Percentiles rank a stretch among this genome's conserved stretches.
Conservation (phyloP, 2,329 filamentous ascomycete genomes). For the Colletotrichum trifolii region DNA sequence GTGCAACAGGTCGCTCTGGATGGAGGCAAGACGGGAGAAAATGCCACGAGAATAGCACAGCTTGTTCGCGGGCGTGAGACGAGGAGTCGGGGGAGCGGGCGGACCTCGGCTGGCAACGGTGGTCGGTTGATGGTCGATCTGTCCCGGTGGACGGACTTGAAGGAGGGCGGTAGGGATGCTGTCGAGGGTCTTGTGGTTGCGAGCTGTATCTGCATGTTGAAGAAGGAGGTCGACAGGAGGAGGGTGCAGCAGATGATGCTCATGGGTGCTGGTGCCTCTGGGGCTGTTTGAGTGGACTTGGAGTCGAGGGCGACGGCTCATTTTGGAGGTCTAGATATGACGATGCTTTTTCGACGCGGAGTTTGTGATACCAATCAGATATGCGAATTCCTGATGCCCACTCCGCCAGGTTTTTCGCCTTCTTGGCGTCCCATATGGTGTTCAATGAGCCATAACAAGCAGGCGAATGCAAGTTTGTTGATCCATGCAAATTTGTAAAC, state of each 20-base stretch:
- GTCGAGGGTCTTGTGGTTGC: slow-evolving; percentile 63
- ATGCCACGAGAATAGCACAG: slow-evolving; percentile 50
- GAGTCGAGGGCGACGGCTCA: neutral
- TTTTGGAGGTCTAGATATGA: no score
- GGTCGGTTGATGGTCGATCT: slow-evolving; percentile 59
- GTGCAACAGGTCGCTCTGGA: slow-evolving; percentile 48
- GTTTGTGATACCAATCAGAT: no score
- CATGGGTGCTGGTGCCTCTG: slow-evolving; percentile 48
- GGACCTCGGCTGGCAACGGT: slow-evolving; percentile 60
- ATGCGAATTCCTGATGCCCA: no score
- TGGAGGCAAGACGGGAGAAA: slow-evolving; percentile 27
- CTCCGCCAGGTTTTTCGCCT: no score
- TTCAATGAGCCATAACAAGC: no score
- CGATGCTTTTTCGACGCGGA: no score
- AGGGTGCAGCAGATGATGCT: slow-evolving; percentile 61
- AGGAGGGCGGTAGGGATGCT: slow-evolving; percentile 51
- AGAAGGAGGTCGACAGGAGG: slow-evolving; percentile 72
- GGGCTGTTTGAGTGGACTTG: slow-evolving; percentile 21
- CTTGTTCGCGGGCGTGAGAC: slow-evolving; percentile 54
- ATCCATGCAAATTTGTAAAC: rapidly evolving
- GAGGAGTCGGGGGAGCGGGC: slow-evolving; percentile 52
- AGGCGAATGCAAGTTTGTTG: no score
- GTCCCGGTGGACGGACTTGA: slow-evolving; percentile 46
- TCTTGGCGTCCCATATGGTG: no score
- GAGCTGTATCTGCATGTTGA: slow-evolving; percentile 70